These are phyloP conservation scores for Corymbia maculata DNA, from an alignment of 345 rosid species.

Conservation along the genomic window DNA sequence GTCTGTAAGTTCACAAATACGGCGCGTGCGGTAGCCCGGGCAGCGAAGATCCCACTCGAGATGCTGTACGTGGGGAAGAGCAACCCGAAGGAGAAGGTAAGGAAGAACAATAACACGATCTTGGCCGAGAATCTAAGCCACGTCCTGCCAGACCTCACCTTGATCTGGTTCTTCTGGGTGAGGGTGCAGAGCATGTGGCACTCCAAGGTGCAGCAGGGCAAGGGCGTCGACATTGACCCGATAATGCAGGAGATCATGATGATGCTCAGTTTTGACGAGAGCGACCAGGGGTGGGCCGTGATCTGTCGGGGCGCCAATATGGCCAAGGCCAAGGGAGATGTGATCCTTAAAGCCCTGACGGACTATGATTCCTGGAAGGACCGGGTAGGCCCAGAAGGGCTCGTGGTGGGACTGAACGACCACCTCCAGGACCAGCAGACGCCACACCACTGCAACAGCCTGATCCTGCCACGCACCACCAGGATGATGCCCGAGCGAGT, in stretches of 20 bases:
- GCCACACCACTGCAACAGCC: conserved; percentile 43
- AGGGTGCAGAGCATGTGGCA: conserved; percentile 73
- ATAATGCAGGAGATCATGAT: conserved; percentile 42
- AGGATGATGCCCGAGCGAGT: conserved; percentile 38
- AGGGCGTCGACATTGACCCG: conserved; percentile 21
- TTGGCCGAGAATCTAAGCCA: conserved; percentile 14
- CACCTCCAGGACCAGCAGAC: conserved; percentile 10
- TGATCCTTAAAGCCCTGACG: conserved; percentile 1
- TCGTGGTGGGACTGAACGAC: conserved; percentile 27
- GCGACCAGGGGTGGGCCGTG: conserved; percentile 60
- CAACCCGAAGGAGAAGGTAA: conserved; percentile 22
- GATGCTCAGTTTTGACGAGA: conserved; percentile 48
- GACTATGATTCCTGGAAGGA: conserved; percentile 18
- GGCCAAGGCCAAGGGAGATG: conserved; percentile 29
- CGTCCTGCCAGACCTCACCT: conserved; percentile 11
- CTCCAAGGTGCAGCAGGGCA: conserved; percentile 28
- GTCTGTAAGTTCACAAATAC: conserved; percentile 26
- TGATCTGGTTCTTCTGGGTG: conserved; percentile 46
- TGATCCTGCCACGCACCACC: conserved; percentile 30
- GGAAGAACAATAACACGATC: conserved; percentile 12
- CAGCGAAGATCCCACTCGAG: conserved; percentile 21
- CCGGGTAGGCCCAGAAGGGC: conserved; percentile 1
- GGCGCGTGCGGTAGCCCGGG: conserved; percentile 14
- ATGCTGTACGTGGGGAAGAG: conserved; percentile 48
- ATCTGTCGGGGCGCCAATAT: conserved; percentile 16